Evolutionary conservation across 2,329 filamentous ascomycete species (phyloP), one percentile per base, ranked within the genome.

Genomic region (Hypoxylon sp.): DNA sequence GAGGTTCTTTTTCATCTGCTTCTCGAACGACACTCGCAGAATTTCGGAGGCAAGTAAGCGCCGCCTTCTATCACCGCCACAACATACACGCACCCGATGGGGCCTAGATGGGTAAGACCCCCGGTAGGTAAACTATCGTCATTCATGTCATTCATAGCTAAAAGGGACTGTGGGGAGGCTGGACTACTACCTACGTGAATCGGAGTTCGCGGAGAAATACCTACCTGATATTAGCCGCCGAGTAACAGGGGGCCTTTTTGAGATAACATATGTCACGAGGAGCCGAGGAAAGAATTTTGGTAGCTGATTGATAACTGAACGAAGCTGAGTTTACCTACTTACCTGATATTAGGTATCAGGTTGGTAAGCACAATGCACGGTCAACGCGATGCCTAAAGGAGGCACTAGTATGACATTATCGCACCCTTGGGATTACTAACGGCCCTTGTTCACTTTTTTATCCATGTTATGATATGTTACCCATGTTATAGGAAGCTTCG

Each of bases 191-290:
- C 19, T 30, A 30, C 5, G 6, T 6, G 13, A 10, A 19, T 19
- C 53, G 60, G 60, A 55, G 53, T 36, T 57, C 34, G 32, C 57
- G 60, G 60, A 63, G 52, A 63, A 55, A 46, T 46, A 56, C n/a
- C n/a, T n/a, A n/a, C n/a, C n/a, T n/a, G 17, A 43, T 21, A 43
- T 43, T 11, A 21, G 38, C 34, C 19, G 19, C 17, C 38, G 38
- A 43, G 11, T 4, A 43, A 11, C 34, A 6, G 25, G 45, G 41
- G 10, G 19, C 13, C 19, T 56, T 14, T 30, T 56, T 14, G 25
- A 46, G 28, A 46, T 46, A 21, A 46, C 17, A 46, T 14, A 13
- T n/a, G 14, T 45, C 10, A 41, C n/a, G 38, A 21, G 38, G 32
- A 7, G 23, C 48, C 21, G 32, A 17, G 21, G n/a, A 53, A 49